phyloP scores from a whole-genome alignment of 2,329 filamentous ascomycete species.

The Paraphaeosphaeria minitans region DNA sequence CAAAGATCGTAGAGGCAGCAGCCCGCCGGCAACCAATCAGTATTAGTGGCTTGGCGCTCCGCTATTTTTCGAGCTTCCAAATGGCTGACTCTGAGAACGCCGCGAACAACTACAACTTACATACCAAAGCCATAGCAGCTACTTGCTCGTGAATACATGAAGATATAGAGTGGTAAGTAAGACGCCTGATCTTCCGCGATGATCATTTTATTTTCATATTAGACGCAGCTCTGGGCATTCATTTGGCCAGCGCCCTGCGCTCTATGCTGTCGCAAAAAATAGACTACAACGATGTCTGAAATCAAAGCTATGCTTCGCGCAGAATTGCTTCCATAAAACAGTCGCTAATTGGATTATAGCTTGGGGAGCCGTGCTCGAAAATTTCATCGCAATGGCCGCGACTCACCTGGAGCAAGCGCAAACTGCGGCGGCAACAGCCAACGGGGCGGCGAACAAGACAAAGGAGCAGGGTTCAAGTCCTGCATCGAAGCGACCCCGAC shows the following conservation, averaged over 20 bases:
- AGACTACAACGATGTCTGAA: conserved; percentile 51
- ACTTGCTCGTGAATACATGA: neutral
- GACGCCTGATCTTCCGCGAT: conserved; percentile 24
- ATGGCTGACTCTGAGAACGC: neutral
- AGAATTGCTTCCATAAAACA: neutral
- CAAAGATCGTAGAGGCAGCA: neutral
- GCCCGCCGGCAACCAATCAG: neutral
- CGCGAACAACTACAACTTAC: neutral
- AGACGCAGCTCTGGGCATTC: conserved; percentile 35
- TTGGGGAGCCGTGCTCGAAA: neutral
- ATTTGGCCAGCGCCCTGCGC: conserved; percentile 35
- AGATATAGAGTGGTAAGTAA: neutral
- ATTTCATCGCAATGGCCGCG: conserved; percentile 7
- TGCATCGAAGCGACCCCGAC: conserved; percentile 33
- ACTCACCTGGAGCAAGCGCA: conserved; percentile 2
- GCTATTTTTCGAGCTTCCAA: conserved; percentile 3
- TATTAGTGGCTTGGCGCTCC: conserved; percentile 1
- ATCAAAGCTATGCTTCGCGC: neutral
- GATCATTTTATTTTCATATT: conserved; percentile 34
- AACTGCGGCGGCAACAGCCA: conserved; percentile 6
- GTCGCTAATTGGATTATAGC: neutral
- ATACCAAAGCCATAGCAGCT: neutral
- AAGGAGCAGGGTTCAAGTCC: conserved; percentile 24
- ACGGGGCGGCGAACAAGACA: conserved; percentile 12
- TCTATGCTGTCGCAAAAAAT: conserved; percentile 41